phyloP scores from a whole-genome alignment of 164 flowering plant species.

The Magnolia kwangsiensis region DNA sequence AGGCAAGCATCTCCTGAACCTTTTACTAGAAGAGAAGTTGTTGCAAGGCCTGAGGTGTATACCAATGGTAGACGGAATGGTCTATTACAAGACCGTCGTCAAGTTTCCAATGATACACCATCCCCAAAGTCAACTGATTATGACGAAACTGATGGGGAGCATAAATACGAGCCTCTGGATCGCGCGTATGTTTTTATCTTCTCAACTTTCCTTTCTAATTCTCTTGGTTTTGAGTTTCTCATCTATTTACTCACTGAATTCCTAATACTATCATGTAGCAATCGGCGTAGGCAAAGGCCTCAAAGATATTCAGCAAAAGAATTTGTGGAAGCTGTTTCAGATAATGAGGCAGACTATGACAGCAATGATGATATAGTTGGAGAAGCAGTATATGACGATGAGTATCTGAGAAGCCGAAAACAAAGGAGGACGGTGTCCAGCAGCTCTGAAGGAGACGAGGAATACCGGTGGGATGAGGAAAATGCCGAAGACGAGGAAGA shows the following conservation, averaged over 20 bases:
- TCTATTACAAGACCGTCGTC: constrained; percentile 37
- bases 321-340: constrained; percentile 80
- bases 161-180: constrained; percentile 47
- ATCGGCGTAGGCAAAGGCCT: constrained; percentile 80
- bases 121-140: constrained; percentile 62
- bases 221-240: not conserved
- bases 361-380: constrained; percentile 98
- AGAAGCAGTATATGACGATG: constrained; percentile 95
- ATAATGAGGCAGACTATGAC: constrained; percentile 70
- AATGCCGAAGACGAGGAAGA: constrained; percentile 92
- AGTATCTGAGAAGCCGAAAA: constrained; percentile 70
- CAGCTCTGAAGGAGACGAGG: constrained; percentile 97
- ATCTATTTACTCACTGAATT: not conserved
- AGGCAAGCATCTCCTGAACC: constrained; percentile 74
- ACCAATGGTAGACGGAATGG: constrained; percentile 70
- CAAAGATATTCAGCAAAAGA: constrained; percentile 83
- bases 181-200: constrained; percentile 46
- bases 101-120: constrained; percentile 32
- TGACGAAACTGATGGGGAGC: constrained; percentile 57
- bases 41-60: constrained; percentile 43
- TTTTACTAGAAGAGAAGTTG: constrained; percentile 43
- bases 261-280: constrained; percentile 31
- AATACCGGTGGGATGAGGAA: constrained; percentile 79
- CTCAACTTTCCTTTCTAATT: not conserved
- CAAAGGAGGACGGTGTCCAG: constrained; percentile 54